Base-by-base conservation (phyloP, 1,139 yeast genomes). In the Yamadazyma blattariae region DNA sequence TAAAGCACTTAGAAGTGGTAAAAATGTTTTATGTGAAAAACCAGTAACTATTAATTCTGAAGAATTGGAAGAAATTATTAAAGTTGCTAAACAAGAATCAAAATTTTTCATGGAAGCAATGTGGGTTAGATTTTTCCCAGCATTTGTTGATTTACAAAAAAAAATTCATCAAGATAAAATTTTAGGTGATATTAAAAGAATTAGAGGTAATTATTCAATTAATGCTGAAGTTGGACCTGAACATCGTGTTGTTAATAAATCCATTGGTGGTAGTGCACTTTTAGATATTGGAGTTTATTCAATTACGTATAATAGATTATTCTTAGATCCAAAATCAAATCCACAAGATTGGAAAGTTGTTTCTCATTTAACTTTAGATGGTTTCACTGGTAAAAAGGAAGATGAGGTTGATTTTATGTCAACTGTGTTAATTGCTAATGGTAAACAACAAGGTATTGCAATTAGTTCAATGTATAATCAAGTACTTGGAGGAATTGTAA, bases 71-170 rank as follows among this genome's bases (percentile, higher is more conserved):
- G 69, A 65, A 28, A 50, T 79, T 12, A 54, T 70, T 30, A 61
- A 53, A 4, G 60, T 67, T 29, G 85, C 84, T 11, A 57, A 59
- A 42, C 46, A 55, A 34, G 64, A 71, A 47, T 56, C 61, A 3
- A 58, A 70, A 31, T 78, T 73, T 46, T 59, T 78, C 36, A 73
- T 79, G 82, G 86, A 79, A 50, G 85, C 77, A 6, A 70, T 79
- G 41, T 79, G 86, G 86, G 73, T 82, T 2, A 60, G 84, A 32
- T 79, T 74, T 50, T 74, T 77, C 61, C 85, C 85, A 1, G 41
- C 67, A 15, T 56, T 65, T 22, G 36, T 47, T 15, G 61, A 61
- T 22, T 54, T 73, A 36, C 59, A 65, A 40, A 40, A 58, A 23
- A 48, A 56, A 37, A 42, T 76, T 25, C 65, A 62, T 43, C 58